phyloP scores from a whole-genome alignment of 768 basidiomycete genomes.

The Chalciporus chontae region DNA sequence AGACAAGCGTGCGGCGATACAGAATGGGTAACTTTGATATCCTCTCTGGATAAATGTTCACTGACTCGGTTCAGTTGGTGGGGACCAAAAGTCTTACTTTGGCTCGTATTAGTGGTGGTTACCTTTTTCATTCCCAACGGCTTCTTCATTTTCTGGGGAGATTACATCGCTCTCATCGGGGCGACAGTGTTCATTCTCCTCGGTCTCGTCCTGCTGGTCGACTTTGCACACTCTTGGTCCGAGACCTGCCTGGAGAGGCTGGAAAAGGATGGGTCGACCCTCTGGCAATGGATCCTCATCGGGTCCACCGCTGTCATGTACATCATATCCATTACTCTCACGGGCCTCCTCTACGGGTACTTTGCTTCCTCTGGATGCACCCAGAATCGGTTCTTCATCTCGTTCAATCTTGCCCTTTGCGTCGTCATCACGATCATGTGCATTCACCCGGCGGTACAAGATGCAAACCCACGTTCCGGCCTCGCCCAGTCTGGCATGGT shows the following conservation, averaged over 20 bases:
- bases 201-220: constrained; percentile 94
- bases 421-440: constrained; percentile 78
- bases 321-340: constrained; percentile 76
- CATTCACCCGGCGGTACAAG: constrained; percentile 84
- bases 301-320: constrained; percentile 92
- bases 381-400: constrained; percentile 96
- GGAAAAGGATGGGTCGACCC: constrained; percentile 81
- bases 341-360: constrained; percentile 86
- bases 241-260: constrained; percentile 95
- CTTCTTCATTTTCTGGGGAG: constrained; percentile 98
- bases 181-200: constrained; percentile 95
- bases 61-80: constrained; percentile 71
- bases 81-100: constrained; percentile 93
- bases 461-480: constrained; percentile 89
- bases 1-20: constrained; percentile 90
- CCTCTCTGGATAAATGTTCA: constrained; percentile 1
- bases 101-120: constrained; percentile 75
- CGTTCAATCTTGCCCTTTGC: constrained; percentile 83
- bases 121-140: constrained; percentile 96
- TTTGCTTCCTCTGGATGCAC: constrained; percentile 86
- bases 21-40: constrained; percentile 74
- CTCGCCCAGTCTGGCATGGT: constrained; percentile 96
- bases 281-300: constrained; percentile 97
- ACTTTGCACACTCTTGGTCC: constrained; percentile 98
- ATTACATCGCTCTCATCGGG: constrained; percentile 87